A percentile compares a stretch with the other conserved stretches of the same genome.
Conservation (phyloP, 805 yeast species). For the Scheffersomyces spartinae region DNA sequence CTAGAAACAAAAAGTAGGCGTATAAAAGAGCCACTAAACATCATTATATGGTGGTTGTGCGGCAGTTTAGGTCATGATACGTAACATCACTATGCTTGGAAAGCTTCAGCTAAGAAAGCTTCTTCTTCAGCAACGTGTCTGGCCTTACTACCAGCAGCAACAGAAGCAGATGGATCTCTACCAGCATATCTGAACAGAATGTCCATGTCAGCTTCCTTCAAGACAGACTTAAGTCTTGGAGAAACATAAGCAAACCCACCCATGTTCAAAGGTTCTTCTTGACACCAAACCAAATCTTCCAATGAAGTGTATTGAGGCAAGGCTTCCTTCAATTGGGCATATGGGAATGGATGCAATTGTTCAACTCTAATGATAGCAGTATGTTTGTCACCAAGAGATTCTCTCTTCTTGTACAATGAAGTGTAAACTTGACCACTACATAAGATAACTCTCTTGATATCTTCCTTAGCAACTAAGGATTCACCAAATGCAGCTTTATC, state of each 20-base stretch:
- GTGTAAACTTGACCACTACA: constrained; percentile 93
- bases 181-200: constrained; percentile 78
- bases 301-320: constrained; percentile 69
- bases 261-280: constrained; percentile 98
- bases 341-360: constrained; percentile 99
- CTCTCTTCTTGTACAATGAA: constrained; percentile 84
- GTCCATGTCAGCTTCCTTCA: constrained; percentile 66
- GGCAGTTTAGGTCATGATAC: no score
- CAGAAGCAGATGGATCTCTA: constrained; percentile 96
- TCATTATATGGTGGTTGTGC: no score
- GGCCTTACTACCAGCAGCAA: constrained; percentile 93
- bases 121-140: constrained; percentile 85
- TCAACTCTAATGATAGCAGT: constrained; percentile 87
- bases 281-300: constrained; percentile 91
- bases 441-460: constrained; percentile 76
- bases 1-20: no score
- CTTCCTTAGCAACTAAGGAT: constrained; percentile 64
- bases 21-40: no score
- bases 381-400: constrained; percentile 56
- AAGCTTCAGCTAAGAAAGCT: constrained; percentile 71
- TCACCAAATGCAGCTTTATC: constrained; percentile 82
- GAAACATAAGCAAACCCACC: constrained; percentile 74
- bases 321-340: constrained; percentile 79
- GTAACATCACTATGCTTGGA: no score
- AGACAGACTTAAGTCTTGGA: constrained; percentile 73